Evolutionary conservation across 495 filamentous ascomycete genomes (phyloP).

Genomic region (Mycothermus thermophilus): DNA sequence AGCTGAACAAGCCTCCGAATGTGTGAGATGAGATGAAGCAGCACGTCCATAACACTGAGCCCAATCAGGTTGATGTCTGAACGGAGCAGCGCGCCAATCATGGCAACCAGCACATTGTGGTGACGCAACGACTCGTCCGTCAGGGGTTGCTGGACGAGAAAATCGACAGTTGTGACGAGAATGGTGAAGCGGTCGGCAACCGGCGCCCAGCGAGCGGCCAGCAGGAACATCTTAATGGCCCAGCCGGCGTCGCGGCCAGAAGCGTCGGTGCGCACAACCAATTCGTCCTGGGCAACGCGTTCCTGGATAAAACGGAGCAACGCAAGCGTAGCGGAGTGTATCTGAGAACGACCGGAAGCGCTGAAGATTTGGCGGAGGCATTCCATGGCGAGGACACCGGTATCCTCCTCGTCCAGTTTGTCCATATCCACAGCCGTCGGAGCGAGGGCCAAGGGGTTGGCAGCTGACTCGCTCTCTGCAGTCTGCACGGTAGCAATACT

Average conservation of each 20-base stretch:
- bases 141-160: conserved; percentile 47
- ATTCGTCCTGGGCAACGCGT: conserved; percentile 38
- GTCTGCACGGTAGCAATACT: conserved; percentile 70
- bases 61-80: conserved; percentile 88
- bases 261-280: conserved; percentile 21
- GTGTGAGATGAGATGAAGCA: conserved; percentile 68
- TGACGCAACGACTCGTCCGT: conserved; percentile 51
- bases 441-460: conserved; percentile 55
- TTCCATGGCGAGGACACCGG: conserved; percentile 67
- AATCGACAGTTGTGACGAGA: conserved; percentile 64
- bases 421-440: conserved; percentile 72
- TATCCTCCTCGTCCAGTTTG: conserved; percentile 70
- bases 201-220: conserved; percentile 69
- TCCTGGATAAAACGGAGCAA: conserved; percentile 57
- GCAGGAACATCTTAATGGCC: conserved; percentile 64
- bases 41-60: conserved; percentile 81
- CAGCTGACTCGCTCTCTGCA: conserved; percentile 48
- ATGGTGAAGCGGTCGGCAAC: conserved; percentile 87
- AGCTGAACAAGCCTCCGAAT: conserved; percentile 59
- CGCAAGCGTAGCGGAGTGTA: conserved; percentile 54
- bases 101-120: conserved; percentile 55
- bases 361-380: conserved; percentile 69
- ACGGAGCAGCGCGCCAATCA: conserved; percentile 66
- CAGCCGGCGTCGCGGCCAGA: conserved; percentile 43
- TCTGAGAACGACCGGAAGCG: conserved; percentile 60